Conservation (phyloP, 2,329 filamentous ascomycete genomes). For the Dendrostoma leiphaemia region DNA sequence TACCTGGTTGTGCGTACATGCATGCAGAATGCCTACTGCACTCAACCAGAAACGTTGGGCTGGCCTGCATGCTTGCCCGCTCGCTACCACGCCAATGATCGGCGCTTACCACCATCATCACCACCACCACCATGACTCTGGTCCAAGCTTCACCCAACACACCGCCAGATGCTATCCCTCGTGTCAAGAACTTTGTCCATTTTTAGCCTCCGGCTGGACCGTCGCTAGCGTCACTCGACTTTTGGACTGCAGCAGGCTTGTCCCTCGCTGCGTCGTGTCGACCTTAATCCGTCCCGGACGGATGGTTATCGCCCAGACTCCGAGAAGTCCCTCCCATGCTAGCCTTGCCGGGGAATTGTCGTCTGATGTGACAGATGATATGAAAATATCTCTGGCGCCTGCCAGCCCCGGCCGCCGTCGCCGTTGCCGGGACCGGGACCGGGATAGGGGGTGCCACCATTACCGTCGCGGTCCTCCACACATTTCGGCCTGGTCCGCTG, state of each 20-base stretch:
- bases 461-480: no score
- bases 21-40: not conserved
- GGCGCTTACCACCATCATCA: no score
- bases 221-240: not conserved
- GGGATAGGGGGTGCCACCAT: no score
- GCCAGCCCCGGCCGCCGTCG: no score
- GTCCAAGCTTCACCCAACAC: not conserved
- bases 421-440: no score
- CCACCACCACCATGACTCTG: not conserved
- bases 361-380: no score
- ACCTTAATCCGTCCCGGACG: not conserved
- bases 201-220: not conserved
- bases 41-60: not conserved
- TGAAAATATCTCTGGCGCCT: no score
- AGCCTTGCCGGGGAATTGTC: no score
- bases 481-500: no score
- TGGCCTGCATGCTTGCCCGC: not conserved
- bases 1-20: not conserved
- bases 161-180: not conserved
- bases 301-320: no score
- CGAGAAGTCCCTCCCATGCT: no score
- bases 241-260: not conserved
- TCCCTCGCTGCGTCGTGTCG: not conserved
- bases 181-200: not conserved
- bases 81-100: no score